These are phyloP conservation scores for Phytophthora colocasiae DNA, from an alignment of 352 stramenopile species.

Conservation along the genomic window DNA sequence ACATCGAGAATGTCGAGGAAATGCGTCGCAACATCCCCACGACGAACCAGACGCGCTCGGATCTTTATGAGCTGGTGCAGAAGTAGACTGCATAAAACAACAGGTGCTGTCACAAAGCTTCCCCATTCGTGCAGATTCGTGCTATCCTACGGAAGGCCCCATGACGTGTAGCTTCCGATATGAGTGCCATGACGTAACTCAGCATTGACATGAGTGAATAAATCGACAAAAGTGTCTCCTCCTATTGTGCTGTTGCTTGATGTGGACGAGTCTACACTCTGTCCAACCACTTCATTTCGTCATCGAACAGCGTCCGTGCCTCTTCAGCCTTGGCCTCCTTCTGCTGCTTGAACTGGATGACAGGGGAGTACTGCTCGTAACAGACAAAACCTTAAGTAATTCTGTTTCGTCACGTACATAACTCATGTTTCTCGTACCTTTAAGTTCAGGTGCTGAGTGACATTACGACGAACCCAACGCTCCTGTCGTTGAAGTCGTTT, in stretches of 20 bases:
- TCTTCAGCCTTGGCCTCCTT: constrained; percentile 71
- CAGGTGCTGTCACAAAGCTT: constrained; percentile 4
- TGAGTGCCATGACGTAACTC: constrained; percentile 27
- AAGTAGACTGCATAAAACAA: constrained; percentile 56
- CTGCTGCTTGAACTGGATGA: constrained; percentile 81
- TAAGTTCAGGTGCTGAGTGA: constrained; percentile 81
- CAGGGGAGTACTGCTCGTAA: constrained; percentile 68
- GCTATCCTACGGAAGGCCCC: neutral
- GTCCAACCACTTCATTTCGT: constrained; percentile 84
- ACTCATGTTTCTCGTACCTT: constrained; percentile 52
- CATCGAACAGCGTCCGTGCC: constrained; percentile 66
- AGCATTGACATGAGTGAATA: constrained; percentile 26
- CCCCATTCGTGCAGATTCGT: neutral
- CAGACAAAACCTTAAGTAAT: constrained; percentile 1
- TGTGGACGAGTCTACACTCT: constrained; percentile 26
- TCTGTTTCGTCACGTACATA: neutral
- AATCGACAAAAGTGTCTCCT: constrained; percentile 24
- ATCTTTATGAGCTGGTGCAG: constrained; percentile 95
- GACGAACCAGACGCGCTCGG: constrained; percentile 92
- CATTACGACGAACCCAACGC: constrained; percentile 71
- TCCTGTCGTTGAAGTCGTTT: constrained; percentile 70
- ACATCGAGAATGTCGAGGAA: constrained; percentile 94
- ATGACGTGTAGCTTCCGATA: constrained; percentile 7
- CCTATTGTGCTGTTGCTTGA: constrained; percentile 17
- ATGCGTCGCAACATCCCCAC: constrained; percentile 97